A percentile compares a stretch with the other conserved stretches of the same genome.
These are phyloP conservation scores for Penicillium sp. DNA, from an alignment of 2,329 filamentous ascomycete genomes.

Conservation along the genomic window DNA sequence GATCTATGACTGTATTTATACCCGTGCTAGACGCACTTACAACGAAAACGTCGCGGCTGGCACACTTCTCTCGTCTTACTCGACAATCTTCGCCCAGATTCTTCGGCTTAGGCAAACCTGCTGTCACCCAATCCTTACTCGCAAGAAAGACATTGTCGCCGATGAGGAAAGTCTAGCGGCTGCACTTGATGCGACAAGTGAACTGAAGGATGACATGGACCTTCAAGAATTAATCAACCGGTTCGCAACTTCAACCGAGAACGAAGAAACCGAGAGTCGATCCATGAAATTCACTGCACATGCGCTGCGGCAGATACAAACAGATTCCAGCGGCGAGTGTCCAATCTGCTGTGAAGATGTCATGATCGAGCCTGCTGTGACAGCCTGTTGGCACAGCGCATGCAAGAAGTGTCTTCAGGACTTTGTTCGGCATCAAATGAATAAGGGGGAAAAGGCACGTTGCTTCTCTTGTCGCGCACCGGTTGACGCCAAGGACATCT, in stretches of 20 bases:
- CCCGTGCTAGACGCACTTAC: slow-evolving; percentile 80
- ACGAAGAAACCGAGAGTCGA: slow-evolving; percentile 51
- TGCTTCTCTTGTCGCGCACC: slow-evolving; percentile 91
- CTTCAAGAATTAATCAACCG: slow-evolving; percentile 80
- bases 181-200: slow-evolving; percentile 76
- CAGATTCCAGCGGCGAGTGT: slow-evolving; percentile 85
- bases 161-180: slow-evolving; percentile 85
- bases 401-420: slow-evolving; percentile 92
- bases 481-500: slow-evolving; percentile 82
- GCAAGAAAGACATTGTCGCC: slow-evolving; percentile 80
- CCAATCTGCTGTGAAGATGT: slow-evolving; percentile 94
- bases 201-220: slow-evolving; percentile 94
- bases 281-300: slow-evolving; percentile 80
- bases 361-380: slow-evolving; percentile 92
- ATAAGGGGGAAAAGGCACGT: slow-evolving; percentile 73
- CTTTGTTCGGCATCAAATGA: slow-evolving; percentile 84
- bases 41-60: slow-evolving; percentile 86
- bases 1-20: slow-evolving; percentile 90
- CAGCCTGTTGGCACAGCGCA: slow-evolving; percentile 95
- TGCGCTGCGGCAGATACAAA: slow-evolving; percentile 87
- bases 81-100: slow-evolving; percentile 96
- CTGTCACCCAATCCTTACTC: slow-evolving; percentile 87
- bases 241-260: slow-evolving; percentile 73
- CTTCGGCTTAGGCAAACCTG: slow-evolving; percentile 89
- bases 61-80: slow-evolving; percentile 92